phyloP scores from a whole-genome alignment of 345 rosid species.

The Eucalyptus cladocalyx region DNA sequence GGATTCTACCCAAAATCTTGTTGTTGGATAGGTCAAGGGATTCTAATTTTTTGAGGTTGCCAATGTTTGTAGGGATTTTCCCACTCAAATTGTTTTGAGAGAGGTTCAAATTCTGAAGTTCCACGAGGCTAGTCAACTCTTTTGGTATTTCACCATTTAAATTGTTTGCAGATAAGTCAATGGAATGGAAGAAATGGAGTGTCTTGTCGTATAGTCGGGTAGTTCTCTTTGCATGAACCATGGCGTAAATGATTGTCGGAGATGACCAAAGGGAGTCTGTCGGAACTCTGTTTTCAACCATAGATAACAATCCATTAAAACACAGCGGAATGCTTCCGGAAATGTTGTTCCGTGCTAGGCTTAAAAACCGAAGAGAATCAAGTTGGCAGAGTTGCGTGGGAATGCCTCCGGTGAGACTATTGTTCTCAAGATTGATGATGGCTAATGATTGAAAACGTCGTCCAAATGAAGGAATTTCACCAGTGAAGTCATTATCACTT shows the following conservation, averaged over 20 bases:
- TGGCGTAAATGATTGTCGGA: neutral
- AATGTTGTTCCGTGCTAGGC: neutral
- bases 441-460: accelerated
- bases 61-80: neutral
- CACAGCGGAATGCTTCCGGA: neutral
- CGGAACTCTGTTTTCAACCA: accelerated
- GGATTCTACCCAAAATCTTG: accelerated
- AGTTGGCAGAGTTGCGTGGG: neutral
- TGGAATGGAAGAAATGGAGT: neutral
- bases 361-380: accelerated
- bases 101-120: neutral
- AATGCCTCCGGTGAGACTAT: neutral
- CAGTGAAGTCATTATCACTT: neutral
- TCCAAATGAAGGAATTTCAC: neutral
- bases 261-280: accelerated
- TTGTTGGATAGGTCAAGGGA: neutral
- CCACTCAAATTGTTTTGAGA: neutral
- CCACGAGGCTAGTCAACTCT: neutral
- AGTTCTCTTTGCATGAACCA: neutral
- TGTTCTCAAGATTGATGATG: neutral
- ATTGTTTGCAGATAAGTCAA: neutral
- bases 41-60: neutral
- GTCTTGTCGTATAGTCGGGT: neutral
- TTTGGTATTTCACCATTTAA: neutral
- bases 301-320: neutral